Percentiles rank a stretch among this genome's conserved stretches.
Conservation (phyloP, 1,284 basidiomycete genomes). For the Fomitopsis palustris region DNA sequence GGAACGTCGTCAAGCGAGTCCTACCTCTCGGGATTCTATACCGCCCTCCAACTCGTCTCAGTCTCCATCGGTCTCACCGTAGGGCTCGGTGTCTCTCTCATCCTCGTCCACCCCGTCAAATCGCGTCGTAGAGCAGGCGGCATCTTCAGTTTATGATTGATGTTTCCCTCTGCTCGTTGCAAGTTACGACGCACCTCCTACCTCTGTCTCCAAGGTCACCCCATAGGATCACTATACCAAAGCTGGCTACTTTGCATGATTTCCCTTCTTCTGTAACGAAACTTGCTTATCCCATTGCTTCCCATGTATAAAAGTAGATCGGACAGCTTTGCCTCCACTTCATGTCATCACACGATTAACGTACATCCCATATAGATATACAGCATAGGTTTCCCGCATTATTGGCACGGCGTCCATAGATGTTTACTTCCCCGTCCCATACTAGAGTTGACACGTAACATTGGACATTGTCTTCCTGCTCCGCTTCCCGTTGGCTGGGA, state of each 20-base stretch:
- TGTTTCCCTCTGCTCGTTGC: background rate
- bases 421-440: background rate
- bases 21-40: conserved; percentile 66
- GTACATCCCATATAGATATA: background rate
- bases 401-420: background rate
- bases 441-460: conserved; percentile 1
- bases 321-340: background rate
- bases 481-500: too few species aligned
- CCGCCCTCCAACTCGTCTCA: conserved; percentile 60
- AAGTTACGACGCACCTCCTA: background rate
- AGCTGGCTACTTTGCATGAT: background rate
- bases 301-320: background rate
- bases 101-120: conserved; percentile 56
- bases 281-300: background rate
- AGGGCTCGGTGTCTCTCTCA: conserved; percentile 62
- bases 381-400: background rate
- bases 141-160: conserved; percentile 49
- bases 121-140: conserved; percentile 54
- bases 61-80: conserved; percentile 69
- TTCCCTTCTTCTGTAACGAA: background rate
- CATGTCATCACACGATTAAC: background rate
- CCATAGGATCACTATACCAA: background rate
- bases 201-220: background rate
- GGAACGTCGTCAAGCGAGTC: conserved; percentile 43
- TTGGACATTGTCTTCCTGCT: background rate